Base-by-base conservation (phyloP, 1,284 basidiomycete species). In the Takashimella koratensis region DNA sequence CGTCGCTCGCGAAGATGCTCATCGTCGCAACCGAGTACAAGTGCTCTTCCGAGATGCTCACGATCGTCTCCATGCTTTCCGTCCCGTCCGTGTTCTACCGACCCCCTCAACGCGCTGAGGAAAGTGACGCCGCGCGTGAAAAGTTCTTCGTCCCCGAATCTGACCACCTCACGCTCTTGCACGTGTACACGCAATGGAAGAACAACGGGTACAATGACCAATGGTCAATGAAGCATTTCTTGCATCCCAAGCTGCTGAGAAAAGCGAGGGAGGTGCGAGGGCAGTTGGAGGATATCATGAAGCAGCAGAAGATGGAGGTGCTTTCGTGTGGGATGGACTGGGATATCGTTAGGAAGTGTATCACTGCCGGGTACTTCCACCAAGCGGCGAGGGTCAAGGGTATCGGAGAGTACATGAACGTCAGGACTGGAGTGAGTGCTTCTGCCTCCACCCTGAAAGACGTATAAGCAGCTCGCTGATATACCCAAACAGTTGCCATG, bases 101-200 rank as follows among this genome's bases (percentile, higher is more conserved):
- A 47, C 94, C 94, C 3, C 93, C 94, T 71, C 92, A 97, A 74
- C 79, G 93, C 54, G 86, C 93, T 82, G 91, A 98, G 71, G 94
- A 98, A 77, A 87, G 89, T 30, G 96, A 98, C 76, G 92, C 93
- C 1, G 92, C 93, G 5, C 80, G 95, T 58, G 95, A 98, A 75
- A 97, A 97, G 79, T 98, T 98, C 76, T 94, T 95, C 61, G 96
- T 98, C 1, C 91, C 94, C 0, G 96, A 98, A 76, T 93, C 90
- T 68, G 96, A 99, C 68, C 96, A 98, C 76, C 75, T 99, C 54
- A 98, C 95, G 8, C 77, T 98, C 24, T 76, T 98, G 60, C 96
- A 98, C 70, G 94, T 98, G 6, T 99, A 95, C 78, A 90, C 89
- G 52, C 94, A 97, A 72, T 98, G 96, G 96, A 94, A 95, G 78